A percentile compares a stretch with the other conserved stretches of the same genome.
Conservation (phyloP, 495 filamentous ascomycete species). For the Pyronema omphalodes region DNA sequence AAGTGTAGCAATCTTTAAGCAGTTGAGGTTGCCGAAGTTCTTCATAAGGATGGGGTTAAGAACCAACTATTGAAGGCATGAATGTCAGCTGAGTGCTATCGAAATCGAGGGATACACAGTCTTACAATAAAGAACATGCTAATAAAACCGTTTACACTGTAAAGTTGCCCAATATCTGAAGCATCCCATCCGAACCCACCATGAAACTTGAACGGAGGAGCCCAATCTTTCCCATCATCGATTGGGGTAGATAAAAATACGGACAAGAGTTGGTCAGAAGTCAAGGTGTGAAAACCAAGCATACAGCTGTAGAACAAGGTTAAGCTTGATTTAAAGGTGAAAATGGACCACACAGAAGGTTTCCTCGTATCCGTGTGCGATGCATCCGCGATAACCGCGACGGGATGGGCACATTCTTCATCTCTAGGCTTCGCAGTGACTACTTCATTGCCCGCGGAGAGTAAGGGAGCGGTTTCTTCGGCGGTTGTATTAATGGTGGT, state of each 20-base stretch:
- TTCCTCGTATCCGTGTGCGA: too few relatives aligned
- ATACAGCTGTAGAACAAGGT: constrained; percentile 41
- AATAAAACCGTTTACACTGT: constrained; percentile 49
- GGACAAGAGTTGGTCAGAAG: constrained; percentile 58
- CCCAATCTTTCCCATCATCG: constrained; percentile 30
- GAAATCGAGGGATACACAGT: neutral
- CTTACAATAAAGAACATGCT: constrained; percentile 43
- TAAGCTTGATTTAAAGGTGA: constrained; percentile 54
- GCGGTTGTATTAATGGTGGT: constrained; percentile 23
- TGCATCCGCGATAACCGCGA: constrained; percentile 44
- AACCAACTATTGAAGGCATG: constrained; percentile 29
- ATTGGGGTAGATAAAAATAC: constrained; percentile 51
- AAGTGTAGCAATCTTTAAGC: constrained; percentile 39
- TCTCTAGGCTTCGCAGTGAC: constrained; percentile 15
- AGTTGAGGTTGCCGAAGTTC: constrained; percentile 41
- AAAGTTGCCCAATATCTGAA: constrained; percentile 46
- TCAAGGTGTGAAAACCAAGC: constrained; percentile 53
- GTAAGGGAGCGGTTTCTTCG: constrained; percentile 17
- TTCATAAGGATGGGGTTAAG: constrained; percentile 46
- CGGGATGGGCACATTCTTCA: constrained; percentile 25
- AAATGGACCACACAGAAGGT: constrained; percentile 15
- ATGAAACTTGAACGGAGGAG: constrained; percentile 42
- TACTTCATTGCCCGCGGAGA: too few relatives aligned
- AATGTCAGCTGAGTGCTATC: neutral
- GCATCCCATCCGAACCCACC: constrained; percentile 57